Evolutionary conservation across 352 stramenopile genomes (phyloP), one percentile per base, ranked within the genome.

Genomic region (Phytophthora fragariae): DNA sequence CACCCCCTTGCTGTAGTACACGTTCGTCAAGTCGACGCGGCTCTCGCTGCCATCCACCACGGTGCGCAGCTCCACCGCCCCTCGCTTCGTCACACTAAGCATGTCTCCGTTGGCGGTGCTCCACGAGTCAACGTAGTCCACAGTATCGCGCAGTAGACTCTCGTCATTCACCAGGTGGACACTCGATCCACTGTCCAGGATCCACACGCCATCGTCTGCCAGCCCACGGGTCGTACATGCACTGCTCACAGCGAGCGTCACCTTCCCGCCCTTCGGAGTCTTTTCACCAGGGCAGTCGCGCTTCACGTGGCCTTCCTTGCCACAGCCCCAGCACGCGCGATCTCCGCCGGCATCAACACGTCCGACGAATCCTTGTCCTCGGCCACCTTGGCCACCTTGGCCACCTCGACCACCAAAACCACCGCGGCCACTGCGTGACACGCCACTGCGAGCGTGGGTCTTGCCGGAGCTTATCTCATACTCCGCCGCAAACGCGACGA

Each of bases 401-500:
- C 41, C 41, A 49, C 41, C 41, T 21, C 14, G 14, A 21, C 41
- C 41, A 49, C 41, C 14, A 49, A 49, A 49, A 49, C 12, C 41
- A 49, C 41, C 41, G 14, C 41, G 41, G 2, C 41, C 41, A 49
- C 41, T 21, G 14, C 41, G 41, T 21, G 41, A 21, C 41, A 49
- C 41, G 14, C 41, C 41, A 49, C 41, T 21, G 41, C 14, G 14
- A 49, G 41, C 41, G 41, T 64, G 1, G 21, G 53, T 8, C 12
- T 39, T 49, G 19, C 52, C 49, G 9, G 50, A 49, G 14, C 41
- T 49, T 21, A 49, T 49, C 41, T 49, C 41, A 21, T 49, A 49
- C 41, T 49, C 41, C 41, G 14, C 41, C 41, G 14, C 50, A 54
- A 68, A 68, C 9, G 31, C 61, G 21, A 19, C 50, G 19, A 68